Conservation (phyloP, 371 early-diverging fungal species). For the Umbelopsis sp. region DNA sequence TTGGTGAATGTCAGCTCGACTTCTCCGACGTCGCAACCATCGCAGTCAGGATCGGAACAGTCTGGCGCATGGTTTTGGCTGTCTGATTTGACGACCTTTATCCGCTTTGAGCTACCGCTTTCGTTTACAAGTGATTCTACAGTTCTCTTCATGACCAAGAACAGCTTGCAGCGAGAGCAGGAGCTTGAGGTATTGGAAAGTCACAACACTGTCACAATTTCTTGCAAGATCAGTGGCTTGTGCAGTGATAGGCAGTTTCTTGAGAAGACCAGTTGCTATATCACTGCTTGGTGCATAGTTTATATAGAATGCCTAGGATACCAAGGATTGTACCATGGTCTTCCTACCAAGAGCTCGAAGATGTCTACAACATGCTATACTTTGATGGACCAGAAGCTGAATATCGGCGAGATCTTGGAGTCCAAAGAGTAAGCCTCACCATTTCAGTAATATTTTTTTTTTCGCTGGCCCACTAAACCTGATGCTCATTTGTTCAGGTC, state of each 20-base stretch:
- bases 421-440: not conserved
- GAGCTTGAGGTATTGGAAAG: not conserved
- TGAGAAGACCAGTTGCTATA: not conserved
- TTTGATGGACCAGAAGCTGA: constrained; percentile 30
- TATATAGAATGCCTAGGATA: constrained; percentile 25
- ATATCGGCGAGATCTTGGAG: not conserved
- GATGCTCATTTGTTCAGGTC: constrained; percentile 39
- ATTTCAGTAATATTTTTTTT: not conserved
- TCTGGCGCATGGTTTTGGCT: constrained; percentile 42
- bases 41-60: constrained; percentile 55
- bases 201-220: constrained; percentile 17
- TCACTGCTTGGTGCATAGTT: not conserved
- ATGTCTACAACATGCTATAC: constrained; percentile 51
- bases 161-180: not conserved
- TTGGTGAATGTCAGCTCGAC: constrained; percentile 60
- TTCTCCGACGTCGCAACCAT: constrained; percentile 66
- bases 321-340: constrained; percentile 57
- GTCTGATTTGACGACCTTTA: constrained; percentile 23
- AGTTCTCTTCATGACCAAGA: constrained; percentile 11
- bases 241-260: constrained; percentile 1
- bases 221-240: constrained; percentile 19
- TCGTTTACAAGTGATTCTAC: constrained; percentile 23
- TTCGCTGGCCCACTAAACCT: not conserved
- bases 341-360: constrained; percentile 43
- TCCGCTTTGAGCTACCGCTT: constrained; percentile 18